Evolutionary conservation across 2,329 filamentous ascomycete species (phyloP).

Genomic region (Fusarium brevicatenulatum): DNA sequence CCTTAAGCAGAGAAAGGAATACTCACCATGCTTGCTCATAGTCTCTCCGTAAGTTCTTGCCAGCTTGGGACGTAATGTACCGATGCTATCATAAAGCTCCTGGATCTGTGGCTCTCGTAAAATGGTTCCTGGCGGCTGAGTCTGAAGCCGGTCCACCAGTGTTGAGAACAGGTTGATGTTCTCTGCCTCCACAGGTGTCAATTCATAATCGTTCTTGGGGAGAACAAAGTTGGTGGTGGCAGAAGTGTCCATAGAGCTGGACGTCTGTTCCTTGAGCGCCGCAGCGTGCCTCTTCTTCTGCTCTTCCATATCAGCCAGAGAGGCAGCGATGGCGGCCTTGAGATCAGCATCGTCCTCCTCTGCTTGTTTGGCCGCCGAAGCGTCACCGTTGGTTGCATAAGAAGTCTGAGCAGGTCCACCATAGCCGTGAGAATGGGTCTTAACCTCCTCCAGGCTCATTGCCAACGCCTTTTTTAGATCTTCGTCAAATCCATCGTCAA

Average conservation of each 20-base stretch:
- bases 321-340: constrained; percentile 94
- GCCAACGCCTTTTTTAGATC: constrained; percentile 92
- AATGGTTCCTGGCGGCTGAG: constrained; percentile 94
- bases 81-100: constrained; percentile 97
- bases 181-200: constrained; percentile 92
- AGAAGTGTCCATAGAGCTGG: constrained; percentile 50
- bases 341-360: constrained; percentile 94
- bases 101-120: constrained; percentile 97
- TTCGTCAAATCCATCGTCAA: constrained; percentile 93
- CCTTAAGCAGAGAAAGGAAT: not conserved
- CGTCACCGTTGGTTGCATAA: constrained; percentile 51
- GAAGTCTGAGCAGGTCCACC: constrained; percentile 65
- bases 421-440: constrained; percentile 78
- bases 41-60: constrained; percentile 97
- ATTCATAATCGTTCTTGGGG: constrained; percentile 92
- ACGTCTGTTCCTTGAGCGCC: constrained; percentile 81
- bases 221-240: constrained; percentile 63
- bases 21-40: constrained; percentile 96
- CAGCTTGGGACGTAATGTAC: constrained; percentile 90
- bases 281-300: constrained; percentile 93
- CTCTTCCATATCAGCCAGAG: constrained; percentile 95
- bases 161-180: constrained; percentile 98
- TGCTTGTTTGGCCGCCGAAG: constrained; percentile 56
- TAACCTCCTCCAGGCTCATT: constrained; percentile 96
- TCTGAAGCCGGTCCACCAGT: constrained; percentile 91